Conservation (phyloP, 306 rosid genomes). For the Begonia fuchsioides region DNA sequence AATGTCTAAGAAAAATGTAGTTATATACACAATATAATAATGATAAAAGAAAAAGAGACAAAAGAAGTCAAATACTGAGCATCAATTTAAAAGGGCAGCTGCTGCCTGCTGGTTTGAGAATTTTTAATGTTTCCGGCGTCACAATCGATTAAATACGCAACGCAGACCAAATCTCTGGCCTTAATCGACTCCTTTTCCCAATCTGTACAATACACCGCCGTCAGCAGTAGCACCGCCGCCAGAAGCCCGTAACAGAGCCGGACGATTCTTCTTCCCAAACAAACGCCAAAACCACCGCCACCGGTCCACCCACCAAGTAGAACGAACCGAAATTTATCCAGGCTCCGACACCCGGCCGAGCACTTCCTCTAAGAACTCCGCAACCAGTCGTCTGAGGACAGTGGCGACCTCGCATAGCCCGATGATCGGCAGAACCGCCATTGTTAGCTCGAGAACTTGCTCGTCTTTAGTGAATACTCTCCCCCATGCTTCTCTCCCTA, state of each 20-base stretch:
- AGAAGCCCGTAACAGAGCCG: slow-evolving; percentile 56
- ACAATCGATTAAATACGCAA: slow-evolving; percentile 4
- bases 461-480: slow-evolving; percentile 39
- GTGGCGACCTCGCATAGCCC: slow-evolving; percentile 53
- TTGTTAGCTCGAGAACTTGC: slow-evolving; percentile 30
- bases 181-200: slow-evolving; percentile 50
- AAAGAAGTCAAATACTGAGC: neutral
- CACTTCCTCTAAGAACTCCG: slow-evolving; percentile 59
- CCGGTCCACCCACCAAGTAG: slow-evolving; percentile 59
- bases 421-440: slow-evolving; percentile 43
- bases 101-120: neutral
- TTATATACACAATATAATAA: too few relatives aligned
- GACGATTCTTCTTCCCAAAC: slow-evolving; percentile 34
- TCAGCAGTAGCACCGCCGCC: slow-evolving; percentile 37
- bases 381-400: slow-evolving; percentile 60
- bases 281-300: slow-evolving; percentile 38
- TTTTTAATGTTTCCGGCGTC: slow-evolving; percentile 4
- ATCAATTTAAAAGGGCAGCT: too few relatives aligned
- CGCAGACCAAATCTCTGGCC: slow-evolving; percentile 47
- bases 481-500: slow-evolving; percentile 49
- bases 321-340: slow-evolving; percentile 42
- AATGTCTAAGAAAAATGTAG: too few relatives aligned
- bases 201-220: slow-evolving; percentile 40
- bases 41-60: too few relatives aligned
- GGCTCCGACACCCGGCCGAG: slow-evolving; percentile 56